Evolutionary conservation across 169 alveolate genomes (phyloP).

Genomic region (Eimeria tenella): DNA sequence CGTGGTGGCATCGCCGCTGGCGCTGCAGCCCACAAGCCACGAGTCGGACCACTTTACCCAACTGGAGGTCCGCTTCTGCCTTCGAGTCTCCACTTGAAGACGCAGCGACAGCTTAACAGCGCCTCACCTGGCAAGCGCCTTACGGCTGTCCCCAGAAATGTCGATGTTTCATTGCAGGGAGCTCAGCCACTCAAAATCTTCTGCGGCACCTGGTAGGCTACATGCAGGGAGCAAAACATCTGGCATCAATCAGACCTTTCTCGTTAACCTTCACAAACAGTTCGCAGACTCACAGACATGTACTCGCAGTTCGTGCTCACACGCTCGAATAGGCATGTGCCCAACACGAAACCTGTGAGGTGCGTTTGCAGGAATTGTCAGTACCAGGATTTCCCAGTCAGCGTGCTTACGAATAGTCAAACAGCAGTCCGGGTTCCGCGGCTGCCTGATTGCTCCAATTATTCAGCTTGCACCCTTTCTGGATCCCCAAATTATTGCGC

Average conservation of each 20-base stretch:
- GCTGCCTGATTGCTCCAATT: neutral
- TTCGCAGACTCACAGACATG: too few relatives aligned
- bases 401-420: neutral
- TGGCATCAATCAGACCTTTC: neutral
- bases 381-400: conserved; percentile 8
- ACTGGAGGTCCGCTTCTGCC: neutral
- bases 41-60: too few relatives aligned
- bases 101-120: neutral
- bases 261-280: neutral
- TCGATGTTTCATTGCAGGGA: neutral
- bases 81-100: neutral
- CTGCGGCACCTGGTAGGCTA: conserved; percentile 16
- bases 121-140: neutral
- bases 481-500: neutral
- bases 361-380: conserved; percentile 11
- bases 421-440: neutral
- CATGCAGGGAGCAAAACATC: neutral
- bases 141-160: neutral
- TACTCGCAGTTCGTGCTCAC: too few relatives aligned
- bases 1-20: too few relatives aligned
- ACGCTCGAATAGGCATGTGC: too few relatives aligned
- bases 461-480: neutral
- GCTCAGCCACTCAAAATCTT: neutral
- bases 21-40: too few relatives aligned
- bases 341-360: too few relatives aligned